Evolutionary conservation across 2,329 filamentous ascomycete genomes (phyloP).

Genomic region (Herpotrichia juniperi): DNA sequence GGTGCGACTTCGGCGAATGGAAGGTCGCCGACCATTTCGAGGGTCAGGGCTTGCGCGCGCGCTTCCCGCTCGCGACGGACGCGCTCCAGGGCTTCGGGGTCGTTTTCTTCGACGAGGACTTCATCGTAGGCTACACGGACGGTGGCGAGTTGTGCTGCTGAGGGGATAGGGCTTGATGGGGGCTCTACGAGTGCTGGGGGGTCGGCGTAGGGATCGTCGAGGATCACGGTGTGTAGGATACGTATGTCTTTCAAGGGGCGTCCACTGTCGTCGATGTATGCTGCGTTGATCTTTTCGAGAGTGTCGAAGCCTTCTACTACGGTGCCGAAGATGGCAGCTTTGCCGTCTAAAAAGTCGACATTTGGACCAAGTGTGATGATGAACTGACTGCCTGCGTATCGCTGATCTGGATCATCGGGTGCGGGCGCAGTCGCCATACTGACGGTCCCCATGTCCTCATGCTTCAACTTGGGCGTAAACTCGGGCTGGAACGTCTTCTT

Average conservation of each 20-base stretch:
- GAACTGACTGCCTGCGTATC: slow-evolving; percentile 89
- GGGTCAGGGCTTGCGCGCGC: slow-evolving; percentile 87
- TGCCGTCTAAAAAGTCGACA: slow-evolving; percentile 88
- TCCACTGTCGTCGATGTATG: slow-evolving; percentile 85
- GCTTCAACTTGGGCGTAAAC: slow-evolving; percentile 85
- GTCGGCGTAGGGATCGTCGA: slow-evolving; percentile 92
- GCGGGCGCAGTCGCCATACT: slow-evolving; percentile 94
- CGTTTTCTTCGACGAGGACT: slow-evolving; percentile 76
- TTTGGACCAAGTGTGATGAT: slow-evolving; percentile 89
- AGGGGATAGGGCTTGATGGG: slow-evolving; percentile 78
- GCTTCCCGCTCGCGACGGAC: slow-evolving; percentile 86
- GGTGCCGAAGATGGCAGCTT: slow-evolving; percentile 92
- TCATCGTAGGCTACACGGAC: slow-evolving; percentile 92
- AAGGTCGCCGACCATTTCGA: slow-evolving; percentile 97
- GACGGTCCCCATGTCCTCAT: slow-evolving; percentile 86
- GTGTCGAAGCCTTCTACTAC: slow-evolving; percentile 96
- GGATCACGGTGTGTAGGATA: slow-evolving; percentile 87
- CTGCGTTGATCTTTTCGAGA: slow-evolving; percentile 88
- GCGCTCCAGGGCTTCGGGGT: slow-evolving; percentile 81
- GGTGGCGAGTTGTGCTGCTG: slow-evolving; percentile 84
- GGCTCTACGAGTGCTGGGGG: slow-evolving; percentile 78
- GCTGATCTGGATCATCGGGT: slow-evolving; percentile 76
- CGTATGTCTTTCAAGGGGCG: slow-evolving; percentile 92
- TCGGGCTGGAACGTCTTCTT: slow-evolving; percentile 83
- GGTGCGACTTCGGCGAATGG: slow-evolving; percentile 98